These are phyloP conservation scores for Phytophthora quininea DNA, from an alignment of 352 stramenopile genomes.

Conservation along the genomic window DNA sequence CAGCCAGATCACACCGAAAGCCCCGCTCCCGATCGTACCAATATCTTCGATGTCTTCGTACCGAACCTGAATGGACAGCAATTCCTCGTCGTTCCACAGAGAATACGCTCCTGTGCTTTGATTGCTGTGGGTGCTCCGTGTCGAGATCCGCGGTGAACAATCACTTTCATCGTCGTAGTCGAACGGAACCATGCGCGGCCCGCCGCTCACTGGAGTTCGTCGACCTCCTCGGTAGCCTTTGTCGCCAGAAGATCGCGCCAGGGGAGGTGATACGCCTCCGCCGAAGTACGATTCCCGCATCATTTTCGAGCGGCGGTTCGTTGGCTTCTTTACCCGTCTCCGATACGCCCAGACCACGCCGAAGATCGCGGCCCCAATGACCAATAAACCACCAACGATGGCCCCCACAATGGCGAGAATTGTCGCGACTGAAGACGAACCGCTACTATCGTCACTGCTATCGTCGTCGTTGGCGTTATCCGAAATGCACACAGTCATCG, in stretches of 20 bases:
- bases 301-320: conserved; percentile 12
- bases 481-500: conserved; percentile 35
- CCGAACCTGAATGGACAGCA: conserved; percentile 53
- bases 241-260: conserved; percentile 24
- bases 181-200: conserved; percentile 14
- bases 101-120: conserved; percentile 47
- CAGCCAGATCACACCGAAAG: conserved; percentile 55
- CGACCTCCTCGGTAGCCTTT: conserved; percentile 35
- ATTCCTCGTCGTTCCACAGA: conserved; percentile 61
- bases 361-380: conserved; percentile 31
- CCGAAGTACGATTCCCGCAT: conserved; percentile 41
- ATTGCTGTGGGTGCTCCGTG: conserved; percentile 42
- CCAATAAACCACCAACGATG: conserved; percentile 42
- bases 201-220: conserved; percentile 31
- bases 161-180: conserved; percentile 32
- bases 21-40: conserved; percentile 49
- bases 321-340: conserved; percentile 10
- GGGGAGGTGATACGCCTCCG: conserved; percentile 36
- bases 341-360: conserved; percentile 29
- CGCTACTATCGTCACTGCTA: conserved; percentile 13
- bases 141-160: conserved; percentile 38
- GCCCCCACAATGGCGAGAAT: conserved; percentile 37
- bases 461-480: conserved; percentile 23
- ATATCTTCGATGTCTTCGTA: conserved; percentile 61
- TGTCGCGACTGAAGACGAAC: conserved; percentile 16